phyloP scores from a whole-genome alignment of 139 green algal species.

The Nannochloris sp. region DNA sequence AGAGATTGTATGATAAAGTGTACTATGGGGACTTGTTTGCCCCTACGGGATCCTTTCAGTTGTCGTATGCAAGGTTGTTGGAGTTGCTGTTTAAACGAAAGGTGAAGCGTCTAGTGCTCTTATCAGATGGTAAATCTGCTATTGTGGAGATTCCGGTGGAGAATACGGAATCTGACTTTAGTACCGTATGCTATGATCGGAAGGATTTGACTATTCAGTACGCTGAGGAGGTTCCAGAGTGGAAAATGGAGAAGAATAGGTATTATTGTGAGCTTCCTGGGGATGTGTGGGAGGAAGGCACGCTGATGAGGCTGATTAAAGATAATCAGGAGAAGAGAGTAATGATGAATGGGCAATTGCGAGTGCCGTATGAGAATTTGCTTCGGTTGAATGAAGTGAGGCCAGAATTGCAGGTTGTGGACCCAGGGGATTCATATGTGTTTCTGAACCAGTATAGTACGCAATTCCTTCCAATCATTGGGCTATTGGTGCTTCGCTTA shows the following conservation, averaged over 20 bases:
- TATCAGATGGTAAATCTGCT: slow-evolving; percentile 51
- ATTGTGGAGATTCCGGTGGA: slow-evolving; percentile 58
- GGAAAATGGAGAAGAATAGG: slow-evolving; percentile 61
- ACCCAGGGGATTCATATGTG: slow-evolving; percentile 41
- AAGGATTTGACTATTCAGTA: slow-evolving; percentile 35
- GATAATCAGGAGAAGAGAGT: slow-evolving; percentile 33
- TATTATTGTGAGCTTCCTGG: slow-evolving; percentile 65
- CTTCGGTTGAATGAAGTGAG: slow-evolving; percentile 36
- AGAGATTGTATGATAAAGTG: slow-evolving; percentile 27
- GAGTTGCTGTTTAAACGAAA: slow-evolving; percentile 38
- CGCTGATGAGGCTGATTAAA: slow-evolving; percentile 52
- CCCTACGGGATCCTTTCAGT: slow-evolving; percentile 27
- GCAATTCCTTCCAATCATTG: slow-evolving; percentile 44
- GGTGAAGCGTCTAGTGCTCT: slow-evolving; percentile 53
- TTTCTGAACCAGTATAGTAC: slow-evolving; percentile 40
- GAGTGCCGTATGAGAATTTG: slow-evolving; percentile 11
- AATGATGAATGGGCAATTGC: slow-evolving; percentile 1
- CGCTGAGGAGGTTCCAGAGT: slow-evolving; percentile 37
- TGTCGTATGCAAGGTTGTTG: slow-evolving; percentile 51
- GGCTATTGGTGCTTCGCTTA: slow-evolving; percentile 32
- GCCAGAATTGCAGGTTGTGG: slow-evolving; percentile 48
- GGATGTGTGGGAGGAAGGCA: slow-evolving; percentile 57
- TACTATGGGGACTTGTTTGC: slow-evolving; percentile 41
- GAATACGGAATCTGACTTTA: slow-evolving; percentile 26
- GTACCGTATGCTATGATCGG: slow-evolving; percentile 16